Conservation (phyloP, 2,329 filamentous ascomycete species). For the Penicillium glabrum region DNA sequence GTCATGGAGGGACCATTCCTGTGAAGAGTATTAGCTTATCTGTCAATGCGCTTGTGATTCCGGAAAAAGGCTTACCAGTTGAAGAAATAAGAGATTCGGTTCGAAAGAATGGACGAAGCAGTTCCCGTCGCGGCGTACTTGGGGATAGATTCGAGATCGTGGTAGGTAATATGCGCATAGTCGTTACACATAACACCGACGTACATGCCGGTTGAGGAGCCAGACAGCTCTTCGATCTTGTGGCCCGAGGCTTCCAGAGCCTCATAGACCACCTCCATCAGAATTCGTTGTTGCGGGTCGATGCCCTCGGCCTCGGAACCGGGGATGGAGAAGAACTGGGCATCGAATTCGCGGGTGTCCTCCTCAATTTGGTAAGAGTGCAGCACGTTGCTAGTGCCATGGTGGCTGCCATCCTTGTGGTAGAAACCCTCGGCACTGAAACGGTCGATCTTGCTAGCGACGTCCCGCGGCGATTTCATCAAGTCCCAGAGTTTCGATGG, state of each 20-base stretch:
- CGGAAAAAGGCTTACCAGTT: not conserved
- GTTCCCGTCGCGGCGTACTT: conserved; percentile 21
- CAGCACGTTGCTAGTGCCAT: not conserved
- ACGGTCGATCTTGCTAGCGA: not conserved
- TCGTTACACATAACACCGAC: conserved; percentile 4
- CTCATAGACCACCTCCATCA: conserved; percentile 8
- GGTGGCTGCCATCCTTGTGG: not conserved
- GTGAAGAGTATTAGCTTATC: not conserved
- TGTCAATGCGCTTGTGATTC: not conserved
- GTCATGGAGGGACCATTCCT: conserved; percentile 29
- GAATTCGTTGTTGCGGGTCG: conserved; percentile 5
- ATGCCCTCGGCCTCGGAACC: conserved; percentile 2
- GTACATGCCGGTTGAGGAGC: conserved; percentile 6
- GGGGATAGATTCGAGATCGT: conserved; percentile 2
- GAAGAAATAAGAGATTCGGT: conserved; percentile 32
- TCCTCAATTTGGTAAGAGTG: conserved; percentile 3
- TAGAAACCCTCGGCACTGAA: conserved; percentile 7
- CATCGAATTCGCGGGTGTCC: conserved; percentile 2
- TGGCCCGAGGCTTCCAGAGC: conserved; percentile 1
- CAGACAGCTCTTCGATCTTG: conserved; percentile 3
- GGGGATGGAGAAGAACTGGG: conserved; percentile 6
- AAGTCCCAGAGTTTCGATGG: conserved; percentile 10
- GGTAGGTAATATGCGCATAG: not conserved
- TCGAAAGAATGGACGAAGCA: conserved; percentile 32
- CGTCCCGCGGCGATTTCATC: not conserved